phyloP scores from a whole-genome alignment of 768 basidiomycete genomes.

The Hericium rajendrae region DNA sequence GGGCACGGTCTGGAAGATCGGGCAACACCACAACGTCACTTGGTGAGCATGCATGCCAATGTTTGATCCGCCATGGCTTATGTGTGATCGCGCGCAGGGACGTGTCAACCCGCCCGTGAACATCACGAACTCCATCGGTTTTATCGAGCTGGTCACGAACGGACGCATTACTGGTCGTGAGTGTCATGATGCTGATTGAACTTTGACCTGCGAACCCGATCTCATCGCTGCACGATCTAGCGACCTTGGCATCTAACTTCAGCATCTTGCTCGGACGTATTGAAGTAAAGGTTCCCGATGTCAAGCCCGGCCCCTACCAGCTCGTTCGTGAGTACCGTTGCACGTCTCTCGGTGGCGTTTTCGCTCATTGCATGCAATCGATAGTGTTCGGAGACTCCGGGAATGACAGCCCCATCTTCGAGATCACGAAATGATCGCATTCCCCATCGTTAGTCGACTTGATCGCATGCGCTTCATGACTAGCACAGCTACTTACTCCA shows the following conservation, averaged over 20 bases:
- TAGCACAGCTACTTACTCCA: no score
- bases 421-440: constrained; percentile 10
- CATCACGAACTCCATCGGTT: constrained; percentile 18
- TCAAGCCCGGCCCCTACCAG: not conserved
- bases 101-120: constrained; percentile 1
- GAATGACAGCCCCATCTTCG: constrained; percentile 20
- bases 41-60: constrained; percentile 18
- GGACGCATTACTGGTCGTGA: no score
- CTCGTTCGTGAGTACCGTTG: constrained; percentile 1
- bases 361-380: not conserved
- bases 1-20: constrained; percentile 18
- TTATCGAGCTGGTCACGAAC: not conserved
- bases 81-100: not conserved
- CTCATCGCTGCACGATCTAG: not conserved
- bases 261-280: not conserved
- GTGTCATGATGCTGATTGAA: no score
- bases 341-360: not conserved
- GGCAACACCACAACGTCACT: constrained; percentile 16
- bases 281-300: constrained; percentile 4
- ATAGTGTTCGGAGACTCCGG: constrained; percentile 27
- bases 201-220: not conserved
- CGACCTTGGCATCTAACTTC: not conserved
- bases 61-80: not conserved
- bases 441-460: no score
- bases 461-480: no score